A percentile compares a stretch with the other conserved stretches of the same genome.
These are phyloP conservation scores for Colletotrichum cuscutae DNA, from an alignment of 2,329 filamentous ascomycete genomes.

Conservation along the genomic window DNA sequence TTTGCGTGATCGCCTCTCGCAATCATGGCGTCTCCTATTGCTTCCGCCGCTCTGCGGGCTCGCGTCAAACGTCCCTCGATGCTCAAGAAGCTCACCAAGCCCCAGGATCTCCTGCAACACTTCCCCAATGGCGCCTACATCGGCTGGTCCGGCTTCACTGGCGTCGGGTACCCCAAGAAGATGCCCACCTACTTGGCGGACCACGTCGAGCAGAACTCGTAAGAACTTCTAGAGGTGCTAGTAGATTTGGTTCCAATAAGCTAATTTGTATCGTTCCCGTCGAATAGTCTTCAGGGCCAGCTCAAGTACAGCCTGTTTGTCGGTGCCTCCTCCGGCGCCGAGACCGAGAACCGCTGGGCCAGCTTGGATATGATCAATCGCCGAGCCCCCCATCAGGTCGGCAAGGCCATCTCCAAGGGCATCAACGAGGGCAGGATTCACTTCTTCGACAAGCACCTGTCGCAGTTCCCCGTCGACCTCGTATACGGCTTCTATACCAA, in stretches of 20 bases:
- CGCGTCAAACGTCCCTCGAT: constrained; percentile 81
- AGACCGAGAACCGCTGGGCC: constrained; percentile 95
- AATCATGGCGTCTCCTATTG: constrained; percentile 62
- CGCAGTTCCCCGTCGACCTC: constrained; percentile 90
- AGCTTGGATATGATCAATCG: constrained; percentile 89
- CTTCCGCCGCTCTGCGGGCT: constrained; percentile 79
- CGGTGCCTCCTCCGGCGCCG: constrained; percentile 87
- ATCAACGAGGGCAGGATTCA: constrained; percentile 91
- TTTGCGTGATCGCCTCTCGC: background rate
- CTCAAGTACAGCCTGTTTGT: constrained; percentile 90
- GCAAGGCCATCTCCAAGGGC: constrained; percentile 88
- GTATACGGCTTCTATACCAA: constrained; percentile 90
- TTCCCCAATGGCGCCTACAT: constrained; percentile 90
- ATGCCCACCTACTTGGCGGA: constrained; percentile 86
- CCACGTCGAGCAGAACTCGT: constrained; percentile 84
- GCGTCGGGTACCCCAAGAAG: constrained; percentile 90
- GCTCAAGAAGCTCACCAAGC: constrained; percentile 81
- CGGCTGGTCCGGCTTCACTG: constrained; percentile 92
- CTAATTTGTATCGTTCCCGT: background rate
- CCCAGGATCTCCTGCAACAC: constrained; percentile 81
- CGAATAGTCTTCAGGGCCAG: constrained; percentile 76
- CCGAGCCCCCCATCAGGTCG: constrained; percentile 86
- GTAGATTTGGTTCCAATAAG: background rate
- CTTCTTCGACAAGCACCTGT: constrained; percentile 94
- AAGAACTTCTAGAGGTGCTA: background rate